Percentiles rank a stretch among this genome's conserved stretches.
Conservation (phyloP, 2,329 filamentous ascomycete species). For the Davidsoniella virescens region DNA sequence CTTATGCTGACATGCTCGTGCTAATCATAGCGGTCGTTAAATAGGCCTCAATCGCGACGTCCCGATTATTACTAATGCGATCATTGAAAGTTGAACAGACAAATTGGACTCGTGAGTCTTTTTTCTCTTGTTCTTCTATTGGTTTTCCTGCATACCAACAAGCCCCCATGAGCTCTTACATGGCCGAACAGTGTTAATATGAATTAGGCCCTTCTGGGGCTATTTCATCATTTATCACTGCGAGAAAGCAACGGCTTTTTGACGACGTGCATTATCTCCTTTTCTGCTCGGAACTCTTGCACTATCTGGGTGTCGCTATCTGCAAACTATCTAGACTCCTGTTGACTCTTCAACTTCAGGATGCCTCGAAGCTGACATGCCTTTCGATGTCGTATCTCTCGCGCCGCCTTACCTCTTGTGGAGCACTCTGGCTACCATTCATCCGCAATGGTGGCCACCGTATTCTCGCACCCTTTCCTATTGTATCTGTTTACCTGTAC, state of each 20-base stretch:
- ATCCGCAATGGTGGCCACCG: background rate
- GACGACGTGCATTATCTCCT: background rate
- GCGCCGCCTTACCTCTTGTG: background rate
- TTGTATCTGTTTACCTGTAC: conserved; percentile 11
- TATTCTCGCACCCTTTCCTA: conserved; percentile 5
- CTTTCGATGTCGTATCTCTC: background rate
- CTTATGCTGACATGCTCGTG: background rate
- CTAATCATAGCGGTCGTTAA: conserved; percentile 1
- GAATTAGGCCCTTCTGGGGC: conserved; percentile 13
- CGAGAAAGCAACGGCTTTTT: background rate
- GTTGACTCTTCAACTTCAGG: background rate
- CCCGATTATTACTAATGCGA: background rate
- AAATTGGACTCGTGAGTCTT: background rate
- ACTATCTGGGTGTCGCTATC: background rate
- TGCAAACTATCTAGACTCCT: background rate
- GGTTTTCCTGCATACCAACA: background rate
- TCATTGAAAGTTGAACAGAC: too few relatives aligned
- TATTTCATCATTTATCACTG: background rate
- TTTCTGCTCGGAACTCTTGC: background rate
- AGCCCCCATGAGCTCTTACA: background rate
- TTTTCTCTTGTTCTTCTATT: background rate
- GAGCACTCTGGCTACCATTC: background rate
- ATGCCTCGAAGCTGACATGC: too few relatives aligned
- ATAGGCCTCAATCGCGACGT: background rate
- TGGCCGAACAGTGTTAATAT: background rate